These are phyloP conservation scores for Colletotrichum echinochloae DNA, from an alignment of 2,329 filamentous ascomycete genomes.

Conservation along the genomic window DNA sequence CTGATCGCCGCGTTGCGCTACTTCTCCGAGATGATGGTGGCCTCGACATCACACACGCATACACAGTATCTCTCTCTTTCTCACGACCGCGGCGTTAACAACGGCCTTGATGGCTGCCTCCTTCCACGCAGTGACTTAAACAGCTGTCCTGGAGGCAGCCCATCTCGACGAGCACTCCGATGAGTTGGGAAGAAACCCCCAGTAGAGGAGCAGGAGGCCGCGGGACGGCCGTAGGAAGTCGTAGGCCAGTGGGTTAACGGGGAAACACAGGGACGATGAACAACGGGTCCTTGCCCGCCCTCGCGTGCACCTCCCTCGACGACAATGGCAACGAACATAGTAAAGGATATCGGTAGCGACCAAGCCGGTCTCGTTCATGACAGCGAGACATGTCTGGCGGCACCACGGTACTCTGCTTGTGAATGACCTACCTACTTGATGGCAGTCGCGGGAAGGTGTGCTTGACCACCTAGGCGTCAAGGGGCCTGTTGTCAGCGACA, in stretches of 20 bases:
- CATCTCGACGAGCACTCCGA: conserved; percentile 87
- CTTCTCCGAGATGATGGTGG: conserved; percentile 78
- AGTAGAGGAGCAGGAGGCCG: conserved; percentile 88
- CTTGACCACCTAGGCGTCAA: not conserved
- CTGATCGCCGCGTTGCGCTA: conserved; percentile 75
- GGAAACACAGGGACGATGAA: conserved; percentile 80
- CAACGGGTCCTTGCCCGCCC: conserved; percentile 85
- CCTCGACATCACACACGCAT: conserved; percentile 68
- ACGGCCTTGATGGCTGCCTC: conserved; percentile 86
- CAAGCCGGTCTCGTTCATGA: conserved; percentile 96
- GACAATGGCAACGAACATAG: conserved; percentile 86
- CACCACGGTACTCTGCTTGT: conserved; percentile 97
- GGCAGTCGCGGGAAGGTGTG: not conserved
- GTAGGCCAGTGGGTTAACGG: conserved; percentile 92
- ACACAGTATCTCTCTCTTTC: conserved; percentile 55
- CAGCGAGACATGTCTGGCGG: conserved; percentile 86
- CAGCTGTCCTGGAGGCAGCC: conserved; percentile 86
- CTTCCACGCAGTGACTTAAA: conserved; percentile 81
- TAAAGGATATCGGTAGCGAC: conserved; percentile 75
- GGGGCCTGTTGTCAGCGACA: conserved; percentile 86
- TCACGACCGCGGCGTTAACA: conserved; percentile 72
- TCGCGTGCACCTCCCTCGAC: conserved; percentile 86
- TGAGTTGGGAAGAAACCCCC: conserved; percentile 91
- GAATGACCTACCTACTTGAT: conserved; percentile 75
- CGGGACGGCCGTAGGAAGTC: conserved; percentile 87